Evolutionary conservation across 1,284 basidiomycete species (phyloP).

Genomic region (Thelephora terrestris): DNA sequence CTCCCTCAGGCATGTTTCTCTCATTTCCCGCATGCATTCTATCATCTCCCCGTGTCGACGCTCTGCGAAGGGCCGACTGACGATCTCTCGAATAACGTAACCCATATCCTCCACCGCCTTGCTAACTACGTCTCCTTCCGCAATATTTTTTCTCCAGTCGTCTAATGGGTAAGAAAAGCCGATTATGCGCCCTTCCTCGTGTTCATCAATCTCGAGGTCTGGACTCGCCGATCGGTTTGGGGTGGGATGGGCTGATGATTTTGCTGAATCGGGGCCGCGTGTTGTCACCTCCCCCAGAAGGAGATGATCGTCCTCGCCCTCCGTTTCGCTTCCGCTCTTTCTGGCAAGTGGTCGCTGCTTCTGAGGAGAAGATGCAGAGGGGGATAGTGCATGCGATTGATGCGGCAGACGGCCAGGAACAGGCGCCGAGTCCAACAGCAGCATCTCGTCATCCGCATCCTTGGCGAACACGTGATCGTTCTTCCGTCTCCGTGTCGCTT

Average conservation of each 20-base stretch:
- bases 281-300: constrained; percentile 15
- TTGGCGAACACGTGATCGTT: constrained; percentile 49
- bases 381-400: constrained; percentile 6
- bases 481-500: constrained; percentile 36
- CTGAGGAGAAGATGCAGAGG: not conserved
- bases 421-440: constrained; percentile 48
- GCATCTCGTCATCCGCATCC: constrained; percentile 53
- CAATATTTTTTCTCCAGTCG: constrained; percentile 66
- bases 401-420: constrained; percentile 15
- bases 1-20: constrained; percentile 60
- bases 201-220: constrained; percentile 32
- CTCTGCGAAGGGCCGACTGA: constrained; percentile 57
- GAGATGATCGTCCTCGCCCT: constrained; percentile 20
- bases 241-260: constrained; percentile 23
- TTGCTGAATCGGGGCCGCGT: constrained; percentile 10
- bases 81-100: constrained; percentile 60
- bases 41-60: constrained; percentile 59
- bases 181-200: constrained; percentile 49
- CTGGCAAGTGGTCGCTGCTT: constrained; percentile 12
- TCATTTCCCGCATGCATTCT: constrained; percentile 59
- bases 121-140: constrained; percentile 64
- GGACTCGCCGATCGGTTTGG: constrained; percentile 41
- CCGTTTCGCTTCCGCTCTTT: constrained; percentile 33
- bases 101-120: constrained; percentile 77
- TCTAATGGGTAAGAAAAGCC: constrained; percentile 62